Conservation (phyloP, 495 filamentous ascomycete species). For the Talaromyces ruber region DNA sequence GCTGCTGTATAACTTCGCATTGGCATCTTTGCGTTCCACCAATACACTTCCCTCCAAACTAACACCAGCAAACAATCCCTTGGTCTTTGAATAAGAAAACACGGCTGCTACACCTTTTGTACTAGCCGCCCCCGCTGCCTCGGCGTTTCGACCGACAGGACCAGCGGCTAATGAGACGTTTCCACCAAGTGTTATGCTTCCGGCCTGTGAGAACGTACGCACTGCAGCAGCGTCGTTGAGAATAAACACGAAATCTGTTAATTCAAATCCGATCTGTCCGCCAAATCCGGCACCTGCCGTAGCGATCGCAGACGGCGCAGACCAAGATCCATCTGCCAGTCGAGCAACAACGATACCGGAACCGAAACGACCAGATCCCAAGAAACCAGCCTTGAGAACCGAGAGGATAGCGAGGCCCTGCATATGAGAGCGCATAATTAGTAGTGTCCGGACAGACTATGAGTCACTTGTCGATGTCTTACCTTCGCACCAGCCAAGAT, state of each 20-base stretch:
- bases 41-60: conserved; percentile 86
- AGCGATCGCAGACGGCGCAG: conserved; percentile 84
- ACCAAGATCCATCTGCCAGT: conserved; percentile 87
- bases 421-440: not conserved
- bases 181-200: conserved; percentile 84
- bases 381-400: conserved; percentile 91
- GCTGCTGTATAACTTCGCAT: conserved; percentile 87
- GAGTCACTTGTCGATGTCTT: not conserved
- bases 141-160: conserved; percentile 87
- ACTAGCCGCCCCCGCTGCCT: conserved; percentile 91
- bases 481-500: conserved; percentile 90
- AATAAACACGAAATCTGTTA: conserved; percentile 98
- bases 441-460: not conserved
- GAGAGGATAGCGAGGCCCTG: conserved; percentile 93
- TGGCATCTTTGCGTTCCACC: conserved; percentile 90
- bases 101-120: conserved; percentile 82
- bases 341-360: conserved; percentile 91
- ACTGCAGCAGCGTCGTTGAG: conserved; percentile 90
- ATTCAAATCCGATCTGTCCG: conserved; percentile 93
- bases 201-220: conserved; percentile 87
- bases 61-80: conserved; percentile 93
- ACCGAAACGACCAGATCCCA: conserved; percentile 86
- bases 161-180: conserved; percentile 96
- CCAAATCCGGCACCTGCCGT: conserved; percentile 90
- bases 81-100: conserved; percentile 95